Conservation (phyloP, 2,329 filamentous ascomycete species). For the Penicillium vulpinum region DNA sequence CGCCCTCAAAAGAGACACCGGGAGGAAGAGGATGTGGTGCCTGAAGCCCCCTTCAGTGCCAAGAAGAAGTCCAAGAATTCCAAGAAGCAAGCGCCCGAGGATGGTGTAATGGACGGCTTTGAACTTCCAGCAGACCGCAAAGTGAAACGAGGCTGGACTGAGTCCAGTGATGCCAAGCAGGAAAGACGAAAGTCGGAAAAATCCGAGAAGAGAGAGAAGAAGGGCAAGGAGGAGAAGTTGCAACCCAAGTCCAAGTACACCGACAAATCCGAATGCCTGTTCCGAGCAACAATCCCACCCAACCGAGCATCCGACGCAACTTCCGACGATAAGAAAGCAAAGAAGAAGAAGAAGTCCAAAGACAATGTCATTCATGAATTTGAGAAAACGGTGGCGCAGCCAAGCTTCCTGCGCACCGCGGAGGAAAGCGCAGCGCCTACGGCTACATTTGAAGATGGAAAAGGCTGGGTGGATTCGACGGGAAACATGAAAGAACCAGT, state of each 20-base stretch:
- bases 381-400: constrained; percentile 76
- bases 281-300: constrained; percentile 76
- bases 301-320: constrained; percentile 42
- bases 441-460: constrained; percentile 73
- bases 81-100: constrained; percentile 48
- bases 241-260: constrained; percentile 74
- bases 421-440: constrained; percentile 50
- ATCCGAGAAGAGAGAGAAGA: constrained; percentile 53
- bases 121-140: constrained; percentile 72
- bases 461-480: constrained; percentile 81
- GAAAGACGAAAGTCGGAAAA: constrained; percentile 47
- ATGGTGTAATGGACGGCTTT: constrained; percentile 61
- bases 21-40: constrained; percentile 40
- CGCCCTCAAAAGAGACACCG: constrained; percentile 60
- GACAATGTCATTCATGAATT: constrained; percentile 85
- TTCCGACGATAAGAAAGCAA: constrained; percentile 45
- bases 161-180: constrained; percentile 55
- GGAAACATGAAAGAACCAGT: constrained; percentile 65
- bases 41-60: constrained; percentile 43
- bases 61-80: constrained; percentile 51
- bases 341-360: constrained; percentile 60
- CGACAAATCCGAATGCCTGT: constrained; percentile 75
- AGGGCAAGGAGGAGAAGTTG: constrained; percentile 58
- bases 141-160: constrained; percentile 88
- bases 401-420: constrained; percentile 71